Percentiles rank a stretch among this genome's conserved stretches.
Conservation (phyloP, 2,329 filamentous ascomycete genomes). For the Cercospora sojina region DNA sequence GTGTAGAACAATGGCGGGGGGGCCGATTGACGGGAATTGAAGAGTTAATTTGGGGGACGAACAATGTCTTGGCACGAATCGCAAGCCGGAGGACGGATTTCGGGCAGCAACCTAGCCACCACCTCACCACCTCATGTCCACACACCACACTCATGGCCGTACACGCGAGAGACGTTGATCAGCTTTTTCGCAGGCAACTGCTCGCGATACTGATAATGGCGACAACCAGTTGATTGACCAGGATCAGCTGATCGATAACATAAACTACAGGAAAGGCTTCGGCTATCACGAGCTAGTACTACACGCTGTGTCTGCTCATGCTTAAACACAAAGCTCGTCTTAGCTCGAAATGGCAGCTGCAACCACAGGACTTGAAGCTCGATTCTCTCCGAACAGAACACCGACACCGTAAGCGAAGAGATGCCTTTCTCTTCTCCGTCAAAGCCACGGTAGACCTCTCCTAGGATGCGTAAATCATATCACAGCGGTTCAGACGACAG, state of each 20-base stretch:
- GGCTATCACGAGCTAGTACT: constrained; percentile 50
- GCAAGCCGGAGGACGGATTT: not conserved
- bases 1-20: not conserved
- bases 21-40: not conserved
- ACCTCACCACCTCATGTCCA: not conserved
- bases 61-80: not conserved
- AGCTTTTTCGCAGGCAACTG: too few relatives aligned
- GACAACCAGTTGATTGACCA: not conserved
- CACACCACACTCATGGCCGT: too few relatives aligned
- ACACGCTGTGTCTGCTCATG: not conserved
- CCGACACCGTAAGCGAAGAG: not conserved
- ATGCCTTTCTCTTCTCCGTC: not conserved
- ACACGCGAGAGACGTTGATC: too few relatives aligned
- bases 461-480: not conserved
- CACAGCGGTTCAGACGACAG: not conserved
- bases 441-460: not conserved
- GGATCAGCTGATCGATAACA: constrained; percentile 39
- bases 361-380: not conserved
- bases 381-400: not conserved
- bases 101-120: not conserved
- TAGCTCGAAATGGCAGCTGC: not conserved
- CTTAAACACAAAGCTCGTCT: not conserved
- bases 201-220: not conserved
- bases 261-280: constrained; percentile 81
- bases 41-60: not conserved